Evolutionary conservation across 2,329 filamentous ascomycete genomes (phyloP).

Genomic region (Alternaria incomplexa): DNA sequence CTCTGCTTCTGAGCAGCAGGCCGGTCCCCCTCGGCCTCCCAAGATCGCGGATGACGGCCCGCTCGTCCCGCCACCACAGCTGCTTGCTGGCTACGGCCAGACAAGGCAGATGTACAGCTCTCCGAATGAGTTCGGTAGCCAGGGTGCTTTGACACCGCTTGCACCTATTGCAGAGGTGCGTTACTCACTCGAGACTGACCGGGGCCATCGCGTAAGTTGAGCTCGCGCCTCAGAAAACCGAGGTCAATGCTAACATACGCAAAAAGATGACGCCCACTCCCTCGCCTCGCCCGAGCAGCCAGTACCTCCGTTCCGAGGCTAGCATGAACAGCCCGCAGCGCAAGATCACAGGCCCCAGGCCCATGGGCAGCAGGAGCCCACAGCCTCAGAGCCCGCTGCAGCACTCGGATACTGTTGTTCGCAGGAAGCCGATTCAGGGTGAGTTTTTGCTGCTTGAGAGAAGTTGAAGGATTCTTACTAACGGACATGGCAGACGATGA

Average conservation of each 20-base stretch:
- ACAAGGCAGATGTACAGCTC: conserved; percentile 49
- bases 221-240: not conserved
- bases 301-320: conserved; percentile 31
- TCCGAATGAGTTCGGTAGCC: conserved; percentile 45
- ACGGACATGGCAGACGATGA: conserved; percentile 27
- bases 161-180: conserved; percentile 60
- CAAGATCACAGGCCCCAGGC: conserved; percentile 57
- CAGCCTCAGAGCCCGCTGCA: conserved; percentile 33
- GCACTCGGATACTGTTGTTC: conserved; percentile 43
- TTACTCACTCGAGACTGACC: conserved; percentile 58
- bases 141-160: conserved; percentile 49
- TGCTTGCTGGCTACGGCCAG: conserved; percentile 47
- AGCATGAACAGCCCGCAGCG: conserved; percentile 43
- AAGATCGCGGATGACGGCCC: conserved; percentile 65
- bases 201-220: conserved; percentile 32
- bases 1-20: conserved; percentile 47
- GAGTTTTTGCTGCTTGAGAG: conserved; percentile 10
- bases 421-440: conserved; percentile 46
- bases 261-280: conserved; percentile 41
- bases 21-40: conserved; percentile 57
- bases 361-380: conserved; percentile 54
- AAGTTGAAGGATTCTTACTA: not conserved
- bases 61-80: conserved; percentile 60
- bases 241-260: conserved; percentile 14
- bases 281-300: conserved; percentile 37